Evolutionary conservation across 2,329 filamentous ascomycete genomes (phyloP).

Genomic region (Zymoseptoria passerinii): DNA sequence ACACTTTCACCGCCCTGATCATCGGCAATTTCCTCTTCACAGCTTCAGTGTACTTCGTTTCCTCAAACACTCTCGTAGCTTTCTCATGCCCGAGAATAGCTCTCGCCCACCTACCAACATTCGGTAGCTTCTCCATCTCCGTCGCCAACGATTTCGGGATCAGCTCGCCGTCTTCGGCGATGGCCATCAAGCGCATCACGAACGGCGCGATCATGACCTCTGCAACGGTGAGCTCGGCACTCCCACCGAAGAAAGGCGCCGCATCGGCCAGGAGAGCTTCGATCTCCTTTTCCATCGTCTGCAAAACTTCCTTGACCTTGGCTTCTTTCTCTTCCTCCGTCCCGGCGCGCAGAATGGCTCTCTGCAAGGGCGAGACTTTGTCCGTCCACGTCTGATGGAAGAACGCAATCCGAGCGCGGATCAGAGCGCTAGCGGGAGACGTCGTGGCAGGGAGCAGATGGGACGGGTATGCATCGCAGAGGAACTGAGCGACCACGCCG

Average conservation of each 20-base stretch:
- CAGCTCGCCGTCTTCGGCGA: slow-evolving; percentile 47
- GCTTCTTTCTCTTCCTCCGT: slow-evolving; percentile 44
- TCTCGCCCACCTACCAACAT: slow-evolving; percentile 26
- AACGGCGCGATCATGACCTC: slow-evolving; percentile 66
- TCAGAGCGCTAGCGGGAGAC: slow-evolving; percentile 43
- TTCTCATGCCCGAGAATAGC: slow-evolving; percentile 41
- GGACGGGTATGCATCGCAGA: slow-evolving; percentile 61
- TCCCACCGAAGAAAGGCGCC: slow-evolving; percentile 40
- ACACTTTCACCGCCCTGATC: slow-evolving; percentile 21
- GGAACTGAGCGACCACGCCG: slow-evolving; percentile 62
- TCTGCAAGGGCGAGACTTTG: slow-evolving; percentile 46
- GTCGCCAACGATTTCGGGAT: slow-evolving; percentile 43
- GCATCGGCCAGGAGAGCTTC: slow-evolving; percentile 56
- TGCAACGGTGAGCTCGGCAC: slow-evolving; percentile 55
- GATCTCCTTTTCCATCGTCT: slow-evolving; percentile 57
- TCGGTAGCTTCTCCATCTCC: slow-evolving; percentile 52
- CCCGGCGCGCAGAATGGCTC: slow-evolving; percentile 38
- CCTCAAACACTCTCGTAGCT: slow-evolving; percentile 56
- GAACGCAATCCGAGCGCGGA: slow-evolving; percentile 59
- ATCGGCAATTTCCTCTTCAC: slow-evolving; percentile 38
- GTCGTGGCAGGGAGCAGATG: slow-evolving; percentile 53
- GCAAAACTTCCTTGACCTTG: slow-evolving; percentile 45
- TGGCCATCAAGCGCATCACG: slow-evolving; percentile 50
- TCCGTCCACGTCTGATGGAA: slow-evolving; percentile 63
- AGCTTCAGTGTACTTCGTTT: slow-evolving; percentile 35